phyloP scores from a whole-genome alignment of 306 rosid species.

The Prinsepia uniflora region DNA sequence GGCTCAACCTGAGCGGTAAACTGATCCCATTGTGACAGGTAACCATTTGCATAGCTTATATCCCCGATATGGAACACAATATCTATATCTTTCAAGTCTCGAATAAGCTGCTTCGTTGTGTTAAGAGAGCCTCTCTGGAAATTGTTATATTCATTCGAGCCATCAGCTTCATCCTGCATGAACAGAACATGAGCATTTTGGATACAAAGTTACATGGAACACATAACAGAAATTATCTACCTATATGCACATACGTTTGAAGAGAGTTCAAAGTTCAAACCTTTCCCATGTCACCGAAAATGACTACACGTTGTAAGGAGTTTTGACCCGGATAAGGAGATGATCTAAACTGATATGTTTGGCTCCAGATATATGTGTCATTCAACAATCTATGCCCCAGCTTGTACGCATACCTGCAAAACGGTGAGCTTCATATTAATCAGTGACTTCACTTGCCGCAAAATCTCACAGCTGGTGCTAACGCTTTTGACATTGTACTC shows the following conservation, averaged over 20 bases:
- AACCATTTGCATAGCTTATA: slow-evolving; percentile 75
- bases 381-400: slow-evolving; percentile 58
- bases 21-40: slow-evolving; percentile 91
- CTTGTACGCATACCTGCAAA: slow-evolving; percentile 62
- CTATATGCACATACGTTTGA: neutral
- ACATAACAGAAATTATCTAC: slow-evolving; percentile 17
- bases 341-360: slow-evolving; percentile 57
- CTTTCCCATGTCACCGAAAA: slow-evolving; percentile 94
- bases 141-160: slow-evolving; percentile 76
- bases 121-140: slow-evolving; percentile 79
- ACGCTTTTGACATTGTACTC: neutral
- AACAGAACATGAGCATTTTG: neutral
- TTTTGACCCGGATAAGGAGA: slow-evolving; percentile 87
- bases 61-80: slow-evolving; percentile 88
- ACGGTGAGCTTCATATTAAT: neutral
- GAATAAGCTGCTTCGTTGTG: slow-evolving; percentile 68
- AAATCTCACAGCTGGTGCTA: neutral
- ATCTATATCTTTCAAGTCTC: slow-evolving; percentile 67
- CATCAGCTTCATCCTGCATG: slow-evolving; percentile 68
- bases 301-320: slow-evolving; percentile 66
- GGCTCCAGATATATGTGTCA: slow-evolving; percentile 60
- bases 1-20: slow-evolving; percentile 88
- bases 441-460: neutral
- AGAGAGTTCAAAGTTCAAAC: slow-evolving; percentile 30
- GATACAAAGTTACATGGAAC: neutral